phyloP scores from a whole-genome alignment of 2,329 filamentous ascomycete species.

The Penicillium italicum region DNA sequence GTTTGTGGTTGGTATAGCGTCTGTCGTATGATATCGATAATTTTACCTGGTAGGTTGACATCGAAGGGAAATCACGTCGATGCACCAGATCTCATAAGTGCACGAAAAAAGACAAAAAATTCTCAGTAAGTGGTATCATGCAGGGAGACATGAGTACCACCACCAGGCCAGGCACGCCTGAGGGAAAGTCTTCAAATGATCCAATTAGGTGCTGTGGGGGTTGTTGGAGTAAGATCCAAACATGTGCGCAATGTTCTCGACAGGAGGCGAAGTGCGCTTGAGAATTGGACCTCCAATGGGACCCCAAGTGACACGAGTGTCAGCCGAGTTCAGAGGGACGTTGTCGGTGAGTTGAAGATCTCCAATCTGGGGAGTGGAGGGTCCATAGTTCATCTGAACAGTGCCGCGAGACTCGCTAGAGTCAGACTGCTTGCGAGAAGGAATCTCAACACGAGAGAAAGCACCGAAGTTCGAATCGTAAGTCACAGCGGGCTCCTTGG shows the following conservation, averaged over 20 bases:
- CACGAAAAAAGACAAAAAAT: neutral
- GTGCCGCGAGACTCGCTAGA: neutral
- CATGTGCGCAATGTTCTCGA: neutral
- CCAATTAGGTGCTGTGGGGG: neutral
- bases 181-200: neutral
- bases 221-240: neutral
- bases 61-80: neutral
- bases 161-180: neutral
- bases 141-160: neutral
- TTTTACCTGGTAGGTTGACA: neutral
- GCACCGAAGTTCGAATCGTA: neutral
- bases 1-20: neutral
- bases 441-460: neutral
- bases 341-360: neutral
- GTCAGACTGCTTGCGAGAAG: neutral
- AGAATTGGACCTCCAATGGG: slow-evolving; percentile 3
- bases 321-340: neutral
- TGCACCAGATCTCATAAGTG: neutral
- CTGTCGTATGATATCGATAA: neutral
- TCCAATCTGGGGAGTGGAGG: neutral
- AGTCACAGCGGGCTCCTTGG: slow-evolving; percentile 14
- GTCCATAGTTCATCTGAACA: neutral
- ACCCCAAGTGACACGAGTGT: neutral
- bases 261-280: neutral
- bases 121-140: neutral